These are phyloP conservation scores for Citrus trifoliata DNA, from an alignment of 345 rosid species.

Conservation along the genomic window DNA sequence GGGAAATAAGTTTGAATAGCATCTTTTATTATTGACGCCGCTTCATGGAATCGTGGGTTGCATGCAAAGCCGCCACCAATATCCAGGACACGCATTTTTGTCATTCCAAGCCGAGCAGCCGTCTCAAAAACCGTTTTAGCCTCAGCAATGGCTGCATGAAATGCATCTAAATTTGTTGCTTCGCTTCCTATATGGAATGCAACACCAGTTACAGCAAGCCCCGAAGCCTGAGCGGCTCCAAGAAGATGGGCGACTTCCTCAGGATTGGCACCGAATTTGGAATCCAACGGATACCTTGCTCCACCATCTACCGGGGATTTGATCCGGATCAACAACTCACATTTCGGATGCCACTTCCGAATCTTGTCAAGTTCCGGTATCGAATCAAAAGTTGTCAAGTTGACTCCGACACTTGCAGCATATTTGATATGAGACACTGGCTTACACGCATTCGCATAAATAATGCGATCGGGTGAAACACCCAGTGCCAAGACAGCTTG, in stretches of 20 bases:
- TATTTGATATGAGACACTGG: conserved; percentile 26
- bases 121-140: conserved; percentile 20
- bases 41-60: conserved; percentile 15
- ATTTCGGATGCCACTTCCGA: conserved; percentile 24
- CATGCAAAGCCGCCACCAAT: conserved; percentile 32
- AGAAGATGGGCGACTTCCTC: conserved; percentile 23
- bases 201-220: conserved; percentile 15
- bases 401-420: conserved; percentile 27
- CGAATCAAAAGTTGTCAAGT: conserved; percentile 31
- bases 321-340: conserved; percentile 20
- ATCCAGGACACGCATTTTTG: conserved; percentile 19
- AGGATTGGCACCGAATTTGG: conserved; percentile 16
- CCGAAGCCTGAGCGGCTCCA: conserved; percentile 7
- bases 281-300: conserved; percentile 13
- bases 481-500: conserved; percentile 18
- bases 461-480: conserved; percentile 20
- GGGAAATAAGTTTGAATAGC: background rate
- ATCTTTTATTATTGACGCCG: conserved; percentile 10
- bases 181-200: conserved; percentile 29
- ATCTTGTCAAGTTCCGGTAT: conserved; percentile 28
- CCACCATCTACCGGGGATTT: conserved; percentile 10
- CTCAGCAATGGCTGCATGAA: conserved; percentile 16
- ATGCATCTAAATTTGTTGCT: conserved; percentile 9
- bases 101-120: conserved; percentile 20
- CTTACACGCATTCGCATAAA: conserved; percentile 31